Conservation (phyloP, 2,329 filamentous ascomycete species). For the Xylariaceae sp. region DNA sequence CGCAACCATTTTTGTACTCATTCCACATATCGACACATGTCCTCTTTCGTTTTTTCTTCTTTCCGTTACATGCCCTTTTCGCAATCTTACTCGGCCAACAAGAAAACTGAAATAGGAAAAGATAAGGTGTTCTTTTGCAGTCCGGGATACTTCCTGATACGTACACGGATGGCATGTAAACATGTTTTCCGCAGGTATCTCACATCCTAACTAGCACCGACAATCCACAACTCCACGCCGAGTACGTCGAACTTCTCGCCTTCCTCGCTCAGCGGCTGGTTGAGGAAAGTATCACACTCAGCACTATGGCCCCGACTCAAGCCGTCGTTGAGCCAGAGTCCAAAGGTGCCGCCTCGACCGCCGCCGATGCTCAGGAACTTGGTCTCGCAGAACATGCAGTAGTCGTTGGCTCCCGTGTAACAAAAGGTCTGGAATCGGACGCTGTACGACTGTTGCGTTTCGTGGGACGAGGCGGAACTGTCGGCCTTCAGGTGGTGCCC, state of each 20-base stretch:
- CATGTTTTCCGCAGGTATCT: neutral
- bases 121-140: neutral
- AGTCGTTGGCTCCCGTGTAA: conserved; percentile 93
- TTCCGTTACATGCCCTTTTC: neutral
- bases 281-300: conserved; percentile 85
- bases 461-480: conserved; percentile 7
- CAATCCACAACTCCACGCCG: conserved; percentile 89
- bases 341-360: conserved; percentile 83
- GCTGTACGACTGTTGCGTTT: conserved; percentile 46
- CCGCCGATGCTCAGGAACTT: conserved; percentile 68
- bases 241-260: conserved; percentile 87
- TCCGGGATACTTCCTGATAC: neutral
- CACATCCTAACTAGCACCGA: conserved; percentile 49
- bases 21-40: neutral
- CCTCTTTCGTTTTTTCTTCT: neutral
- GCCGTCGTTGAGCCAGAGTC: conserved; percentile 84
- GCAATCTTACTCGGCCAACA: neutral
- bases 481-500: conserved; percentile 32
- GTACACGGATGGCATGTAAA: neutral
- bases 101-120: neutral
- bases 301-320: conserved; percentile 81
- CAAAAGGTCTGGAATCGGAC: conserved; percentile 97
- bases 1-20: neutral
- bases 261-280: conserved; percentile 88
- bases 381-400: conserved; percentile 87